Evolutionary conservation across 352 stramenopile genomes (phyloP).

Genomic region (Globisporangium okanoganense): DNA sequence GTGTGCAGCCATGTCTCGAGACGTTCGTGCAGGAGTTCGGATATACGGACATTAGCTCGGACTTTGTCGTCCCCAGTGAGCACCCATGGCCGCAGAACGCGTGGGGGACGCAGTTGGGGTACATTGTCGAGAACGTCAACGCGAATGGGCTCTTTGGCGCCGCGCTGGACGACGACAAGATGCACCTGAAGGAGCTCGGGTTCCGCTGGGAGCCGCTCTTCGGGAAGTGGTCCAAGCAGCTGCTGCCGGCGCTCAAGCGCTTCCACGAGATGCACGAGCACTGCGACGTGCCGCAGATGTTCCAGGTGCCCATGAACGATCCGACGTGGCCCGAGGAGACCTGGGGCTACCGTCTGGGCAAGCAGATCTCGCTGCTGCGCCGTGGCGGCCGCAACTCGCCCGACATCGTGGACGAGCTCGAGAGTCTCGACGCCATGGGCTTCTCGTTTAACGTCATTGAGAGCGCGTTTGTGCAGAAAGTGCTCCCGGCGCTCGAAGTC

Average conservation of each 20-base stretch:
- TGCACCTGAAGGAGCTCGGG: slow-evolving; percentile 38
- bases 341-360: slow-evolving; percentile 86
- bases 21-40: slow-evolving; percentile 27
- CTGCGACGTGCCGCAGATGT: slow-evolving; percentile 85
- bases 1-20: slow-evolving; percentile 39
- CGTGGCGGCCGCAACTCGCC: slow-evolving; percentile 37
- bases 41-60: slow-evolving; percentile 30
- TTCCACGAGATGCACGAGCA: slow-evolving; percentile 87
- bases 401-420: slow-evolving; percentile 45
- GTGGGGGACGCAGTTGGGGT: slow-evolving; percentile 45
- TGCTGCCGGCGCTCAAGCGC: slow-evolving; percentile 56
- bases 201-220: slow-evolving; percentile 62
- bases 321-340: slow-evolving; percentile 72
- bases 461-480: slow-evolving; percentile 51
- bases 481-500: slow-evolving; percentile 67
- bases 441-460: slow-evolving; percentile 70
- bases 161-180: slow-evolving; percentile 35
- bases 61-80: slow-evolving; percentile 59
- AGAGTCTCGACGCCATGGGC: slow-evolving; percentile 52
- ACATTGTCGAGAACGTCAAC: slow-evolving; percentile 49
- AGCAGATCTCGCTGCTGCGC: slow-evolving; percentile 62
- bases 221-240: slow-evolving; percentile 46
- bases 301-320: slow-evolving; percentile 78
- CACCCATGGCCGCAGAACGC: slow-evolving; percentile 35
- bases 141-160: slow-evolving; percentile 36